Evolutionary conservation across 2,329 filamentous ascomycete species (phyloP).

Genomic region (Hypocrella siamensis): DNA sequence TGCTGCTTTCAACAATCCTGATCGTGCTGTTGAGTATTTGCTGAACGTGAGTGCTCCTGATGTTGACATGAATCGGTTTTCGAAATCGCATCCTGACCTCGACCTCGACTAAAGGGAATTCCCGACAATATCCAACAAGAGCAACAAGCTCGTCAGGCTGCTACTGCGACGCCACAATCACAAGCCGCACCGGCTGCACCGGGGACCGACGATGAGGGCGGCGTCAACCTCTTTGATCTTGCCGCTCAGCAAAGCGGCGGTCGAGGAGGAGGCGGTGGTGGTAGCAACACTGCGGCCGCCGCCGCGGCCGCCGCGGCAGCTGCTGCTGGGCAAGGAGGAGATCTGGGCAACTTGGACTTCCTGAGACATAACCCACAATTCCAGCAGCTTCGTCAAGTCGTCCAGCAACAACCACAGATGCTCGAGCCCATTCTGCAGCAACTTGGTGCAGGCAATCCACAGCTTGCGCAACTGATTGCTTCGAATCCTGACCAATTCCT

Average conservation of each 20-base stretch:
- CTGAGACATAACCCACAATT: constrained; percentile 92
- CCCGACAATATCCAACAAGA: constrained; percentile 69
- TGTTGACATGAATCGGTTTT: background rate
- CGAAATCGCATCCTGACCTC: background rate
- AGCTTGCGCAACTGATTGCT: constrained; percentile 82
- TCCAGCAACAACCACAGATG: constrained; percentile 97
- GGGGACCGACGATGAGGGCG: constrained; percentile 44
- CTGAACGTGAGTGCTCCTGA: constrained; percentile 49
- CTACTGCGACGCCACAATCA: constrained; percentile 23
- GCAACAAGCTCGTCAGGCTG: constrained; percentile 34
- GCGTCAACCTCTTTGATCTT: constrained; percentile 83
- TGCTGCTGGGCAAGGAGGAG: constrained; percentile 32
- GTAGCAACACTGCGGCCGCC: constrained; percentile 22
- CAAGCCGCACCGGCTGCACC: constrained; percentile 14
- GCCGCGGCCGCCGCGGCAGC: constrained; percentile 31
- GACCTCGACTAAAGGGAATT: constrained; percentile 53
- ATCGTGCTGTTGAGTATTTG: constrained; percentile 93
- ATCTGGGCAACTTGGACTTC: constrained; percentile 75
- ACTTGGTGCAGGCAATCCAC: constrained; percentile 85
- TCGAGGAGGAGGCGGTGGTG: constrained; percentile 23
- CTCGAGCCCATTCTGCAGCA: constrained; percentile 95
- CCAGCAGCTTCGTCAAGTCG: constrained; percentile 90
- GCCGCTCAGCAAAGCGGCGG: constrained; percentile 57
- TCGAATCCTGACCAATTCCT: constrained; percentile 90
- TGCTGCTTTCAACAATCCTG: constrained; percentile 91